These are phyloP conservation scores for Polyplosphaeria fusca DNA, from an alignment of 495 filamentous ascomycete species.

Conservation along the genomic window DNA sequence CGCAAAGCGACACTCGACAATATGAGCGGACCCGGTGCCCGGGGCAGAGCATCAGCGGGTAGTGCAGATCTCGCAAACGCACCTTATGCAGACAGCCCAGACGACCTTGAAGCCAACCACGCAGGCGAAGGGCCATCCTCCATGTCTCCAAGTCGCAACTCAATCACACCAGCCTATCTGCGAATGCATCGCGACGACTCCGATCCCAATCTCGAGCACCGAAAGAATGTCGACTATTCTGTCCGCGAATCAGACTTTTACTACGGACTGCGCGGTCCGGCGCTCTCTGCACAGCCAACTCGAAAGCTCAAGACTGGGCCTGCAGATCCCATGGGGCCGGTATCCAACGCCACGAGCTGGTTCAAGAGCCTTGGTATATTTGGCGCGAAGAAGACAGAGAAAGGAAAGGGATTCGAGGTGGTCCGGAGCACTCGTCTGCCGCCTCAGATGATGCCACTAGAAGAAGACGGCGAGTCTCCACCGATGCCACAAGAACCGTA, in stretches of 20 bases:
- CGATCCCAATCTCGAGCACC: slow-evolving; percentile 47
- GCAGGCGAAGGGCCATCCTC: slow-evolving; percentile 52
- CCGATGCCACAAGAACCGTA: slow-evolving; percentile 33
- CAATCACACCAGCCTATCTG: slow-evolving; percentile 42
- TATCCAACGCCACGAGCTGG: slow-evolving; percentile 84
- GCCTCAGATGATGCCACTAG: slow-evolving; percentile 41
- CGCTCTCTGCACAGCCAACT: slow-evolving; percentile 73
- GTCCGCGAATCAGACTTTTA: slow-evolving; percentile 93
- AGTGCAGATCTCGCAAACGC: slow-evolving; percentile 54
- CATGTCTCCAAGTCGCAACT: slow-evolving; percentile 50
- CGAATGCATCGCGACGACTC: slow-evolving; percentile 51
- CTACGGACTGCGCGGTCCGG: slow-evolving; percentile 81
- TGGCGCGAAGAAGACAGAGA: slow-evolving; percentile 80
- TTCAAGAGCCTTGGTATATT: slow-evolving; percentile 64
- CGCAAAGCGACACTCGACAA: slow-evolving; percentile 58
- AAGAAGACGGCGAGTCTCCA: slow-evolving; percentile 32
- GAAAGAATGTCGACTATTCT: slow-evolving; percentile 74
- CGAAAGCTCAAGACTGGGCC: slow-evolving; percentile 88
- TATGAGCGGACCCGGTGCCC: slow-evolving; percentile 40
- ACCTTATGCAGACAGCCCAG: slow-evolving; percentile 44
- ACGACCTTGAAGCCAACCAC: slow-evolving; percentile 41
- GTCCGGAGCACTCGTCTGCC: slow-evolving; percentile 76
- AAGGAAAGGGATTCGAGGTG: slow-evolving; percentile 91
- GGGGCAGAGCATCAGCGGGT: slow-evolving; percentile 49
- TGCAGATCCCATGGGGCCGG: slow-evolving; percentile 87